phyloP scores from a whole-genome alignment of 371 early-diverging fungal species.

The Mucor sp. region DNA sequence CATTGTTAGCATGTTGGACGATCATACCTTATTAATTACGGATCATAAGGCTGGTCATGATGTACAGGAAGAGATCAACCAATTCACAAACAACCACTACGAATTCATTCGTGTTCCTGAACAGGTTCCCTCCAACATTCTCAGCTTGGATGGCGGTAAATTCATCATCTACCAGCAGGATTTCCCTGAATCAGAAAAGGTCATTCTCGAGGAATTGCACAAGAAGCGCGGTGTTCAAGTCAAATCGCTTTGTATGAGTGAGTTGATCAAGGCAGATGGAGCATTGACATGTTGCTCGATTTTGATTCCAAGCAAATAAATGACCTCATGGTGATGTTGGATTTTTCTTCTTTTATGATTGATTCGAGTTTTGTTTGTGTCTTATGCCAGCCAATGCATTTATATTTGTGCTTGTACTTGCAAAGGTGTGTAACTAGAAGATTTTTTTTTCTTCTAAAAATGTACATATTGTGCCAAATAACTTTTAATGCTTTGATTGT shows the following conservation, averaged over 20 bases:
- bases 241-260: constrained; percentile 32
- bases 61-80: constrained; percentile 19
- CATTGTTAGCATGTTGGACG: constrained; percentile 25
- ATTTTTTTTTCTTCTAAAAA: neutral
- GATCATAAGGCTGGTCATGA: constrained; percentile 28
- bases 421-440: neutral
- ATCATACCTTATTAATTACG: constrained; percentile 20
- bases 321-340: neutral
- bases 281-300: constrained; percentile 40
- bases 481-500: neutral
- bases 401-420: neutral
- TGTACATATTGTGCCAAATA: neutral
- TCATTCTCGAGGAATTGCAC: constrained; percentile 18
- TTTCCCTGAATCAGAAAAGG: constrained; percentile 23
- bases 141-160: constrained; percentile 24
- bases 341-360: no score
- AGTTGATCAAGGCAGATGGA: constrained; percentile 41
- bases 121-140: constrained; percentile 35
- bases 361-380: no score
- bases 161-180: constrained; percentile 29
- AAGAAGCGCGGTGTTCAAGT: constrained; percentile 14
- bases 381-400: neutral
- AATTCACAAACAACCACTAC: constrained; percentile 16
- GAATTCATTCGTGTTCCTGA: constrained; percentile 31
- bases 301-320: constrained; percentile 5